Evolutionary conservation across 1,284 basidiomycete genomes (phyloP).

Genomic region (Tylopilus sp.): DNA sequence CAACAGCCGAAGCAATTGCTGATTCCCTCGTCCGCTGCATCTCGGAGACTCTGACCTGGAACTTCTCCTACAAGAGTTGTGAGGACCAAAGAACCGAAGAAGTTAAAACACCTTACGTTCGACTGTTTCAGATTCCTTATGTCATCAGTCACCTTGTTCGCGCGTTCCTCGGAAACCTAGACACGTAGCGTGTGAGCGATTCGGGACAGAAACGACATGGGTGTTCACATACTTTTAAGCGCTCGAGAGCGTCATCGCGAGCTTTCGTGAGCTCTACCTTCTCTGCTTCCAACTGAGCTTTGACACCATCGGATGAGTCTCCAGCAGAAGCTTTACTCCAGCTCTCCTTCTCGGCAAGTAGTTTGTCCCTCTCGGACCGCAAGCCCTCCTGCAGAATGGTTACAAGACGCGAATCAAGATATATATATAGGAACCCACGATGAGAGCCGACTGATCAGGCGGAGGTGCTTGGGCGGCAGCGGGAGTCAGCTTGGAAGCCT

Average conservation of each 20-base stretch:
- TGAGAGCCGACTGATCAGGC: constrained; percentile 36
- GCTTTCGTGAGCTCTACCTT: constrained; percentile 53
- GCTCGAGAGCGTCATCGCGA: constrained; percentile 56
- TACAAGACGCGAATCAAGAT: neutral
- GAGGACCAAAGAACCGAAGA: neutral
- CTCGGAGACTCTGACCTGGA: constrained; percentile 39
- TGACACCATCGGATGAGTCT: constrained; percentile 34
- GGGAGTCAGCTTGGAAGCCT: constrained; percentile 30
- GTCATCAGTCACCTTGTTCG: constrained; percentile 46
- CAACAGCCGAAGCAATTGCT: constrained; percentile 51
- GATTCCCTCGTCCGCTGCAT: constrained; percentile 38
- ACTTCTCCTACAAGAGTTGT: constrained; percentile 41
- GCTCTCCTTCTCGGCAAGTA: constrained; percentile 56
- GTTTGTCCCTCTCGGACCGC: constrained; percentile 56
- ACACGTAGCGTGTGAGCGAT: neutral
- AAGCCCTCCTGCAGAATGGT: constrained; percentile 44
- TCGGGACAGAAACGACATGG: too few species aligned
- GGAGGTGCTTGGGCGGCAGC: constrained; percentile 21
- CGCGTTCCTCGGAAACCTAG: constrained; percentile 47
- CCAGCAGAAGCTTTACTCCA: constrained; percentile 35
- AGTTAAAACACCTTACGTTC: constrained; percentile 30
- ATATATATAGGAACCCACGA: constrained; percentile 39
- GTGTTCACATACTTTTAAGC: constrained; percentile 45
- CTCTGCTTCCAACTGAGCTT: constrained; percentile 51
- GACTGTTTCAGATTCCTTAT: constrained; percentile 39